Evolutionary conservation across 768 basidiomycete genomes (phyloP), one percentile per base, ranked within the genome.

Genomic region (Flagelloscypha sp.): DNA sequence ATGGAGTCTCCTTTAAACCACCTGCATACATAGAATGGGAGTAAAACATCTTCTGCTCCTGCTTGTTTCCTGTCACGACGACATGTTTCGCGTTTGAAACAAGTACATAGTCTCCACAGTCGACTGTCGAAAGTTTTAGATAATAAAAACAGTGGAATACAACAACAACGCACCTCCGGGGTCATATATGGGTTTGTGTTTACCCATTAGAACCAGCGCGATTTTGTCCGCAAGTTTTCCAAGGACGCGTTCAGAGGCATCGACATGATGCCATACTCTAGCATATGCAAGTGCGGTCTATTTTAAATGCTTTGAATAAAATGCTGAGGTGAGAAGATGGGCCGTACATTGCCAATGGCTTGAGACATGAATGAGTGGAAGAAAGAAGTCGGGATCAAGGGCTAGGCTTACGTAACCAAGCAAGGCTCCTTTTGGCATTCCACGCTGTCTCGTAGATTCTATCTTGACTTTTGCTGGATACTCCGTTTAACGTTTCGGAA

Each of bases 101-200:
- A 16, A 97, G 76, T 20, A 98, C 89, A 53, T 97, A 97, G 76
- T 99, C 95, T 7, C 95, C 95, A 37, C 88, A 92, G 60, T 99
- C 95, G 45, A 85, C 94, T 95, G 43, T 10, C 27, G 11, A 35
- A 20, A 19, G 11, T 22, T 33, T 9, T 29, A 23, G 23, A 7
- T n/a, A 16, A 24, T 21, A 21, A 17, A 25, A 7, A 9, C 21
- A 30, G 17, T 20, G 16, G 7, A 3, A 33, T 12, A 21, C 11
- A 19, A 40, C 9, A 21, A 25, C 24, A 6, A 62, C 82, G 40
- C 43, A 90, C 94, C 76, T 45, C 82, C 73, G 7, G 88, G 89
- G 60, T 98, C 90, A 50, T 87, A 98, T 25, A 93, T 88, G 5
- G 94, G 93, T 54, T 98, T 99, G 59, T 98, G 92, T 63, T 98